Conservation (phyloP, 2,329 filamentous ascomycete species). For the Pseudocercospora fijiensis region DNA sequence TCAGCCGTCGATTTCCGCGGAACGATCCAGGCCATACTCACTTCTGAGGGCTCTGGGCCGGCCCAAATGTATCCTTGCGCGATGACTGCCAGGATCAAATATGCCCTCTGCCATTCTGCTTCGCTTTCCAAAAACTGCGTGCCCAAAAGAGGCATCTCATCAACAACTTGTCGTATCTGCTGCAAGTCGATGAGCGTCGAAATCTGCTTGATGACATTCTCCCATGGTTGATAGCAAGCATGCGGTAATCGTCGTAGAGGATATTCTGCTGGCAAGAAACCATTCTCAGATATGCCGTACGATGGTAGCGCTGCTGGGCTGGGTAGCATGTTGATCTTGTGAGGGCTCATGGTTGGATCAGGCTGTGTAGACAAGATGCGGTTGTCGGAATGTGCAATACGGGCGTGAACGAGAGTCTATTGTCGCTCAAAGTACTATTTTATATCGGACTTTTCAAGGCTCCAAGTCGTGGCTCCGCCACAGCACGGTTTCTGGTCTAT, state of each 20-base stretch:
- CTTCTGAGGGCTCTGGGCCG: constrained; percentile 65
- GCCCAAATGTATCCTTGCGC: constrained; percentile 89
- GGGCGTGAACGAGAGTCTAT: background rate
- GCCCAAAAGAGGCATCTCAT: constrained; percentile 76
- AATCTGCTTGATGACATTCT: constrained; percentile 75
- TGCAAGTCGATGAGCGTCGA: constrained; percentile 79
- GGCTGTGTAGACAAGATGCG: background rate
- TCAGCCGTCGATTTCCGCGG: constrained; percentile 1
- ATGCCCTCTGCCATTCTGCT: constrained; percentile 85
- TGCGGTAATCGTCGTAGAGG: constrained; percentile 80
- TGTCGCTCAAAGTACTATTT: background rate
- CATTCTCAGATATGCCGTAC: constrained; percentile 48
- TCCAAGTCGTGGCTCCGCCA: background rate
- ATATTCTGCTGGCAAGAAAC: constrained; percentile 78
- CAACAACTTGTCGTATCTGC: constrained; percentile 72
- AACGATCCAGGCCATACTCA: constrained; percentile 3
- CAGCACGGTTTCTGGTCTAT: background rate
- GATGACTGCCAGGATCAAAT: constrained; percentile 73
- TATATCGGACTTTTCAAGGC: background rate
- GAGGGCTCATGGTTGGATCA: constrained; percentile 29
- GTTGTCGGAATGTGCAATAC: background rate
- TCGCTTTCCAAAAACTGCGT: constrained; percentile 75
- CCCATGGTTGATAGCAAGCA: constrained; percentile 91
- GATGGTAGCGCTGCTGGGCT: constrained; percentile 25
- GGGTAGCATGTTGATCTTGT: constrained; percentile 25